Conservation (phyloP, 441 rosid genomes). For the Francoa sonchifolia region DNA sequence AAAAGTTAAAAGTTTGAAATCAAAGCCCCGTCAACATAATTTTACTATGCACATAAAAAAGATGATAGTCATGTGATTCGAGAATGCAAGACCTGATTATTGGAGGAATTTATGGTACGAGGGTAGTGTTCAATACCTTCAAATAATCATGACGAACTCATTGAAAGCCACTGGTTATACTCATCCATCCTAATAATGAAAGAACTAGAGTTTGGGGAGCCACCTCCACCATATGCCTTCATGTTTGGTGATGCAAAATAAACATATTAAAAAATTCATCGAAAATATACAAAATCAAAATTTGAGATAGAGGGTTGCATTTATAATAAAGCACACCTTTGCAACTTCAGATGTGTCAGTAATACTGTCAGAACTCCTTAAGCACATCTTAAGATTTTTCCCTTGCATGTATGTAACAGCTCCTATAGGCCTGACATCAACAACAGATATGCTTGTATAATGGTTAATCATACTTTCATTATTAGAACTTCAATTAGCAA, state of each 20-base stretch:
- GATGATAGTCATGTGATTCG: too few relatives aligned
- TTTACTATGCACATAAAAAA: too few relatives aligned
- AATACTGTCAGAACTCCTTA: constrained; percentile 48
- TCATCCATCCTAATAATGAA: constrained; percentile 80
- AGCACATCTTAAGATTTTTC: constrained; percentile 60
- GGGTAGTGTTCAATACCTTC: constrained; percentile 10
- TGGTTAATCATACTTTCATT: too few relatives aligned
- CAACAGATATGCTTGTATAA: not conserved
- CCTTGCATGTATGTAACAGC: constrained; percentile 58
- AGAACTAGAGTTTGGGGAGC: constrained; percentile 53
- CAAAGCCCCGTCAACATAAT: too few relatives aligned
- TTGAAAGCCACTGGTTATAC: constrained; percentile 51
- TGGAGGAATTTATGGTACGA: too few relatives aligned
- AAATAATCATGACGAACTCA: constrained; percentile 9
- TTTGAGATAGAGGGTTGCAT: constrained; percentile 2
- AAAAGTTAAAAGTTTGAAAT: too few relatives aligned
- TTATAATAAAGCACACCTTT: constrained; percentile 33
- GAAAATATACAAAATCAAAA: constrained; percentile 1
- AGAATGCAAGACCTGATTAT: too few relatives aligned
- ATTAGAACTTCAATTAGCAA: not conserved
- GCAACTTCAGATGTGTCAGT: constrained; percentile 68
- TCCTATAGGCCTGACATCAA: constrained; percentile 56
- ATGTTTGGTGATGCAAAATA: constrained; percentile 9
- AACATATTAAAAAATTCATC: constrained; percentile 2
- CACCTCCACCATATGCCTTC: constrained; percentile 84